phyloP scores from a whole-genome alignment of 768 basidiomycete genomes.

The Trametes elegans region DNA sequence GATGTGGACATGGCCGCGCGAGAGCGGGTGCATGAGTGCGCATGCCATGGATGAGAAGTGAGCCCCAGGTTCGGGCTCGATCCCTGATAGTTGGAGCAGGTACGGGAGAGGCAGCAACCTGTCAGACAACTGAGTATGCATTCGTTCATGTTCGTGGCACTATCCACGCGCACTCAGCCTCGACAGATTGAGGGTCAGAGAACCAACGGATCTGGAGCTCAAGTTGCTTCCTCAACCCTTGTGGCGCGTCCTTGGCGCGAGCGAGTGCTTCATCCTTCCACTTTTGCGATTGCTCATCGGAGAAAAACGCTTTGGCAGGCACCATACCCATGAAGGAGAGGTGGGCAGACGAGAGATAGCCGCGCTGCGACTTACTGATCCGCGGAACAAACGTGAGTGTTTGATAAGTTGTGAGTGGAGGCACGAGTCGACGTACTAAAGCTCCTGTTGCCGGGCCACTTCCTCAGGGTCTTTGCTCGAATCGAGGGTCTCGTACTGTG shows the following conservation, averaged over 20 bases:
- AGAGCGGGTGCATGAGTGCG: conserved; percentile 1
- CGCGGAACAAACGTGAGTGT: too few species aligned
- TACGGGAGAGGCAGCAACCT: conserved; percentile 3
- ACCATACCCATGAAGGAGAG: not conserved
- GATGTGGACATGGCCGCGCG: conserved; percentile 19
- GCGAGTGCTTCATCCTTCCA: not conserved
- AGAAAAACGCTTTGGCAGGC: not conserved
- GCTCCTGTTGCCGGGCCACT: not conserved
- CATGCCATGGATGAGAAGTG: conserved; percentile 7
- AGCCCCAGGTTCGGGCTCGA: not conserved
- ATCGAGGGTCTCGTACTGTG: conserved; percentile 3
- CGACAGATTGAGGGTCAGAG: not conserved
- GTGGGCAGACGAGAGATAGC: not conserved
- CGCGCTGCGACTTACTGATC: not conserved
- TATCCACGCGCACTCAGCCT: conserved; percentile 8
- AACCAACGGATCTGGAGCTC: conserved; percentile 3
- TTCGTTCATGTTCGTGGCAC: not conserved
- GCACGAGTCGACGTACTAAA: conserved; percentile 1
- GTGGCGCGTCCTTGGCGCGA: not conserved
- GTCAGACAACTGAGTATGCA: not conserved
- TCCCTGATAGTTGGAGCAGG: not conserved
- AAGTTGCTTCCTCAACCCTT: not conserved
- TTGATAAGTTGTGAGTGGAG: not conserved
- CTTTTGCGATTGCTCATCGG: not conserved
- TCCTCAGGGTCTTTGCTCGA: not conserved